phyloP scores from a whole-genome alignment of 495 filamentous ascomycete genomes.

The Tuber aestivum region DNA sequence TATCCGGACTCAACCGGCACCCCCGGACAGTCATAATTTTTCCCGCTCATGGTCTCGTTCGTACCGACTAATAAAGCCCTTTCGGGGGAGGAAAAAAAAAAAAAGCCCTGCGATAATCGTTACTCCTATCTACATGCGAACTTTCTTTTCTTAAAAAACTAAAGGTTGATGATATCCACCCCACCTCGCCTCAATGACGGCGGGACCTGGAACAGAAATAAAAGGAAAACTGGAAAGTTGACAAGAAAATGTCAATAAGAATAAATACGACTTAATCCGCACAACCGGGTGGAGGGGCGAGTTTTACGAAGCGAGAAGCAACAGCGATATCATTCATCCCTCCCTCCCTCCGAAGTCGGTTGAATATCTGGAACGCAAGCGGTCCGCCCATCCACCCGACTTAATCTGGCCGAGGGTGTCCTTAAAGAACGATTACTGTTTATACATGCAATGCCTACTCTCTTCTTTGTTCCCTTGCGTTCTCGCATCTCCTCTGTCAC shows the following conservation, averaged over 20 bases:
- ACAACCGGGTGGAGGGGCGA: background rate
- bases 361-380: background rate
- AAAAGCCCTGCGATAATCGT: background rate
- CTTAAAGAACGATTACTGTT: background rate
- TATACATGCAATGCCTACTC: background rate
- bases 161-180: background rate
- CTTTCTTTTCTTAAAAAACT: background rate
- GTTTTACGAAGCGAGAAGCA: background rate
- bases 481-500: background rate
- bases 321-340: background rate
- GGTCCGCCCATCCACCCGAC: background rate
- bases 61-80: background rate
- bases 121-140: background rate
- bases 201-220: background rate
- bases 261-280: background rate
- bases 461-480: background rate
- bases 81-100: background rate
- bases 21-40: background rate
- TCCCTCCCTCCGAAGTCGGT: background rate
- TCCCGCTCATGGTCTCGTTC: background rate
- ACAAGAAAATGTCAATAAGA: background rate
- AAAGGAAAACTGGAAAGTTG: background rate
- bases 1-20: slow-evolving; percentile 57
- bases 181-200: background rate
- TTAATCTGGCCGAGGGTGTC: background rate